Evolutionary conservation across 176 grass and related monocot genomes (phyloP).

Genomic region (Carex cristatella): DNA sequence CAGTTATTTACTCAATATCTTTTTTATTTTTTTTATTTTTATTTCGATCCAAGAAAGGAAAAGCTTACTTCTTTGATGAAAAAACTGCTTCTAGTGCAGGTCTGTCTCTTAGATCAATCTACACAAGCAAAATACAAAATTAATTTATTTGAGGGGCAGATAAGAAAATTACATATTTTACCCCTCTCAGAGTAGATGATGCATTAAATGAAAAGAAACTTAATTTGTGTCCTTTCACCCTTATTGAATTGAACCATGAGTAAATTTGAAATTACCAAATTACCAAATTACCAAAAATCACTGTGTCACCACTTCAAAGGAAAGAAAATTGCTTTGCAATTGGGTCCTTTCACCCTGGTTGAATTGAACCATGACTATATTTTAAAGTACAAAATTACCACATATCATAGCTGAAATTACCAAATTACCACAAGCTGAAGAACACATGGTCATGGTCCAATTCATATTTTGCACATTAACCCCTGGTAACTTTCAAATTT

Average conservation of each 20-base stretch:
- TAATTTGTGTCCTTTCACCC: not conserved
- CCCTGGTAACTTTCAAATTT: too few relatives aligned
- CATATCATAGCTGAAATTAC: not conserved
- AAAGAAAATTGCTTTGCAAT: not conserved
- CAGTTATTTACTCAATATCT: not conserved
- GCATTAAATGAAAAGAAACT: not conserved
- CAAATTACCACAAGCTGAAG: not conserved
- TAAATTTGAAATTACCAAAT: not conserved
- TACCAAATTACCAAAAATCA: not conserved
- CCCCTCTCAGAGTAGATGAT: too few relatives aligned
- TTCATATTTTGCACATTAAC: too few relatives aligned
- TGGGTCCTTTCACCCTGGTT: not conserved
- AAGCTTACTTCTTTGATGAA: constrained; percentile 63
- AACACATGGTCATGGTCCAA: too few relatives aligned
- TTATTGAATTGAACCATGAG: not conserved
- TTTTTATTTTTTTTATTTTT: not conserved
- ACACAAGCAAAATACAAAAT: constrained; percentile 30
- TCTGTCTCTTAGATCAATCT: constrained; percentile 86
- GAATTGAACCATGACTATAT: not conserved
- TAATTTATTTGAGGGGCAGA: not conserved
- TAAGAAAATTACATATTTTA: not conserved
- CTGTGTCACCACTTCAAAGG: too few relatives aligned
- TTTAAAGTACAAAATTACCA: not conserved
- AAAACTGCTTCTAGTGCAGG: constrained; percentile 63
- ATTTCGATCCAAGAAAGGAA: not conserved